Evolutionary conservation across 805 yeast species (phyloP), one percentile per base, ranked within the genome.

Genomic region (Cyberlindnera meyerae): DNA sequence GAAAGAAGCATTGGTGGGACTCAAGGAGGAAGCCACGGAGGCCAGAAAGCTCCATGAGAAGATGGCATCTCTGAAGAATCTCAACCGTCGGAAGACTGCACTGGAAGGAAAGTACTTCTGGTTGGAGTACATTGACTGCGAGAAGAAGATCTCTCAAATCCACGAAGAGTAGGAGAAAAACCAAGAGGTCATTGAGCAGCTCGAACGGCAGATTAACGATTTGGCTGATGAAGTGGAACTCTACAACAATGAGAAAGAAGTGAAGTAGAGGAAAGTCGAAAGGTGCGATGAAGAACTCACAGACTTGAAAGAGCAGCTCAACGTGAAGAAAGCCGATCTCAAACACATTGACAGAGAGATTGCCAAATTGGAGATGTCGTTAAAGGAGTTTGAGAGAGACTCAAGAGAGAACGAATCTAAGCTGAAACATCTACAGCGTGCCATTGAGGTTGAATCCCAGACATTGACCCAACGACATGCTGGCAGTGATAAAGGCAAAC

Each of bases 61-160:
- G 30, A 59, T 71, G 34, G 54, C 57, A 37, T 64, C 66, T 26
- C 63, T 73, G 0, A 66, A 67, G 34, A 59, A 64, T 43, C 56
- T 67, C 36, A 54, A 64, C 40, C 53, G 65, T 31, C 52, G 57
- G 45, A 63, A 68, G 49, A 55, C 61, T 28, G 32, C 62, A 25
- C 42, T 70, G 3, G 65, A 70, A 29, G 80, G 77, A 11, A 74
- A 72, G 45, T 60, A 66, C 18, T 47, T 67, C 16, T 75, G 79
- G 77, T 52, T 71, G 32, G 70, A 70, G 39, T 64, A 61, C 21
- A 49, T 42, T 3, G 49, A 34, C 4, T 30, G 44, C 6, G 9
- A 21, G 4, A 26, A n/a, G n/a, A n/a, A n/a, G n/a, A n/a, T n/a
- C n/a, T n/a, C n/a, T n/a, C n/a, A n/a, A n/a, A n/a, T n/a, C n/a